These are phyloP conservation scores for Selaginella tamariscina DNA, from an alignment of 75 land plant species.

Conservation along the genomic window DNA sequence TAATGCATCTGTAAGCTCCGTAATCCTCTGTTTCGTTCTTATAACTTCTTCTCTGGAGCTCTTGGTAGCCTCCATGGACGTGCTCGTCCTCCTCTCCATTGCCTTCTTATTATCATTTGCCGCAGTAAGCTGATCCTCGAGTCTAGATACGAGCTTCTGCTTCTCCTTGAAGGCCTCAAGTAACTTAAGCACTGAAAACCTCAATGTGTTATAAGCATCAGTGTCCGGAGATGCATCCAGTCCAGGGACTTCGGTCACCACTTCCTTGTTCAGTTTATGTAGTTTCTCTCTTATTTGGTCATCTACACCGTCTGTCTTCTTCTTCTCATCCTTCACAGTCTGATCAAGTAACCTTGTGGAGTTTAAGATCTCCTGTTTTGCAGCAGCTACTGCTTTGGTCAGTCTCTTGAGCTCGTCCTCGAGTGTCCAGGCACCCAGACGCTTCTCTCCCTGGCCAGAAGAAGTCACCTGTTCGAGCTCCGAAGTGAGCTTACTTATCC, in stretches of 20 bases:
- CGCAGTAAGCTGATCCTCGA: background rate
- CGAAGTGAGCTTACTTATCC: background rate
- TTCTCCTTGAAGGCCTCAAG: background rate
- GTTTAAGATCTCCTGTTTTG: background rate
- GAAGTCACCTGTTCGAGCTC: background rate
- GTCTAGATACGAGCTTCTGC: background rate
- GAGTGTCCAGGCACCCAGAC: too few species aligned
- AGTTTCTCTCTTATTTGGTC: background rate
- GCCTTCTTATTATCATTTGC: background rate
- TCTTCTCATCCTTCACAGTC: background rate
- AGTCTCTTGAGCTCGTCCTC: background rate
- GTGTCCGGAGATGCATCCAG: too few species aligned
- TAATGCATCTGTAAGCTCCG: background rate
- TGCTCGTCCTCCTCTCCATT: background rate
- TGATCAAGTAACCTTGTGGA: background rate
- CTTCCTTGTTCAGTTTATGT: background rate
- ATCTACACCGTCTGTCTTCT: background rate
- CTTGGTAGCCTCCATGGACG: background rate
- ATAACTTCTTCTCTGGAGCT: background rate
- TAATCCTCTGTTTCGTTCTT: background rate
- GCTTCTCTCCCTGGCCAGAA: background rate
- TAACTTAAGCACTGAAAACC: background rate
- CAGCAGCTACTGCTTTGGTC: background rate
- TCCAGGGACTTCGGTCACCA: background rate
- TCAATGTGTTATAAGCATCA: background rate